A percentile compares a stretch with the other conserved stretches of the same genome.
Conservation (phyloP, 805 yeast species). For the Candida parachauliodes region DNA sequence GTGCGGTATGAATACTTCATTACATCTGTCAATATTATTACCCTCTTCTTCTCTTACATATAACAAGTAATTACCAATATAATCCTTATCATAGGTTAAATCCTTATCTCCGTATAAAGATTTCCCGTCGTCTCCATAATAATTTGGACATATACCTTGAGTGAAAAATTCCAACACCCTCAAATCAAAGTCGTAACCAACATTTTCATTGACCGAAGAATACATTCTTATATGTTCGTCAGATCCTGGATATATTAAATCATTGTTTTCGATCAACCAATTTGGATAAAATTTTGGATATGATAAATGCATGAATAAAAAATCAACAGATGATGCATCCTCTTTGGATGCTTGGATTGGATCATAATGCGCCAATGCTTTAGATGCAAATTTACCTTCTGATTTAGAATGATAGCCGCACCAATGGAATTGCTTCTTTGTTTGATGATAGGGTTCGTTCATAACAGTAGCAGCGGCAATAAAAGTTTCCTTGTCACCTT, state of each 20-base stretch:
- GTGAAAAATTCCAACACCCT: conserved; percentile 36
- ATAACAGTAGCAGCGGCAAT: conserved; percentile 61
- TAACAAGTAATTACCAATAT: conserved; percentile 30
- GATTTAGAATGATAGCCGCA: conserved; percentile 27
- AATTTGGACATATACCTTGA: conserved; percentile 35
- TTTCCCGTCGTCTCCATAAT: conserved; percentile 25
- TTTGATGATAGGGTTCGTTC: conserved; percentile 49
- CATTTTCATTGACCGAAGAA: conserved; percentile 27
- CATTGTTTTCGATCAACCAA: conserved; percentile 32
- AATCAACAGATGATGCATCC: conserved; percentile 13
- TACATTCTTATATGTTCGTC: conserved; percentile 41
- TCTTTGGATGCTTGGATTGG: conserved; percentile 22
- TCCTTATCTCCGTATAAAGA: conserved; percentile 22
- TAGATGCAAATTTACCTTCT: conserved; percentile 27
- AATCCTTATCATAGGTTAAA: conserved; percentile 19
- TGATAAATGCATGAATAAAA: conserved; percentile 54
- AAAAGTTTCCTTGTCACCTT: conserved; percentile 79
- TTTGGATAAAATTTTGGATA: conserved; percentile 47
- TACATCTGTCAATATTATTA: conserved; percentile 25
- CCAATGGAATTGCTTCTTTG: conserved; percentile 41
- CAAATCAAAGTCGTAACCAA: conserved; percentile 43
- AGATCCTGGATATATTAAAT: conserved; percentile 29
- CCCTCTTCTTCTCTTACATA: conserved; percentile 25
- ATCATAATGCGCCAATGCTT: conserved; percentile 40
- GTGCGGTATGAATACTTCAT: conserved; percentile 38